A percentile compares a stretch with the other conserved stretches of the same genome.
Evolutionary conservation across 768 basidiomycete species (phyloP).

Genomic region (Auriscalpium microsporum): DNA sequence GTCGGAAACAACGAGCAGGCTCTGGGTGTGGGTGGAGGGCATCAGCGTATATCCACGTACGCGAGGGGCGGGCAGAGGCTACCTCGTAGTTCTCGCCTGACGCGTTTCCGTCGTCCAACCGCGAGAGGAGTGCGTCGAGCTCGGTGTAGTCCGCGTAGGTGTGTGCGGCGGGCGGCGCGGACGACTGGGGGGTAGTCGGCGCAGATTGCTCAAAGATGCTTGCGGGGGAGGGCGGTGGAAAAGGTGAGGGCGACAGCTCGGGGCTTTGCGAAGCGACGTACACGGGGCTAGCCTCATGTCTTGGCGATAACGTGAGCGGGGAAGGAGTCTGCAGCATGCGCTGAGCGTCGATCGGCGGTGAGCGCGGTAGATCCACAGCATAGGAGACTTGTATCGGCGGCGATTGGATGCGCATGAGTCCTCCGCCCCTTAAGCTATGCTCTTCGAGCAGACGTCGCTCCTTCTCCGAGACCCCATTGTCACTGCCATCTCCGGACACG

Average conservation of each 20-base stretch:
- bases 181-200: not conserved
- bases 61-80: slow-evolving; percentile 2
- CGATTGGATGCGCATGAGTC: not conserved
- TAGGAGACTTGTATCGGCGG: not conserved
- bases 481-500: slow-evolving; percentile 1
- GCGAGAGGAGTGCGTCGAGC: slow-evolving; percentile 3
- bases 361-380: not conserved
- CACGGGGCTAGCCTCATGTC: not conserved
- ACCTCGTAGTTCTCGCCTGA: slow-evolving; percentile 6
- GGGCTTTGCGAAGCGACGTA: not conserved
- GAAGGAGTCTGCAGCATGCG: not conserved
- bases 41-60: slow-evolving; percentile 1
- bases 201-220: slow-evolving; percentile 8
- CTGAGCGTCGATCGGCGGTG: not conserved
- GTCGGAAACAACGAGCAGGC: slow-evolving; percentile 1
- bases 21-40: not conserved
- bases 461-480: not conserved
- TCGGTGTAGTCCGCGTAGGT: slow-evolving; percentile 10
- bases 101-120: not conserved
- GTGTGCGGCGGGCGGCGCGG: not conserved
- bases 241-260: not conserved
- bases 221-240: slow-evolving; percentile 3
- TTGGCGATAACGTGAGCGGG: not conserved
- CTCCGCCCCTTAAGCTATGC: not conserved
- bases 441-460: not conserved